Base-by-base conservation (phyloP, 768 basidiomycete species). In the Pleurotus citrinopileatus region DNA sequence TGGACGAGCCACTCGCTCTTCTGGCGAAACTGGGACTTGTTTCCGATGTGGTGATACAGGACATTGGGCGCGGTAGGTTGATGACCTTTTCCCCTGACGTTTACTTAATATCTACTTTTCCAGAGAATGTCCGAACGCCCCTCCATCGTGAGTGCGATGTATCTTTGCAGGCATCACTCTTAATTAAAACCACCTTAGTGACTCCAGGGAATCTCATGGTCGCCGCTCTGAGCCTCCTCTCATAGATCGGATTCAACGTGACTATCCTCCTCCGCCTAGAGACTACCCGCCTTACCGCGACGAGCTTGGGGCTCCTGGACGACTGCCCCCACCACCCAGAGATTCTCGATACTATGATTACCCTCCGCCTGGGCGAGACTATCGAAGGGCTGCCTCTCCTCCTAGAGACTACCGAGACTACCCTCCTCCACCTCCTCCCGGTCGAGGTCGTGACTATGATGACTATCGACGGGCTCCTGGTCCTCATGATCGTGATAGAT, bases 21-120 rank as follows among this genome's bases (percentile, higher is more conserved):
- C 80, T n/a, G 84, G 86, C n/a, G 92, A 92, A 50, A 89, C 91
- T 12, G 89, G 91, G 3, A 88, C 90, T 42, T 94, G 92, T 65
- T 94, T 93, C 72, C 91, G 83, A 61, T 94, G 92, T 52, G 91
- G 89, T 20, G 82, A 89, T 61, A 75, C 80, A 70, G 91, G 92
- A 25, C 91, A 94, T 67, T 94, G 92, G 91, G 92, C 91, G 22
- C 86, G 91, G 91, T 89, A 59, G 43, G 80, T 69, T 52, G 26
- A 23, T 32, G 25, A 23, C 40, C 20, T 8, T 22, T 37, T 22
- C 37, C 19, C 43, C 25, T 38, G 42, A 5, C 23, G 47, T 54
- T 32, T 53, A 15, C 32, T 43, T 46, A 42, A 29, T 38, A 22
- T 42, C 12, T 37, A 51, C 23, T 27, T 40, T 44, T 34, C 5